Percentiles rank a stretch among this genome's conserved stretches.
These are phyloP conservation scores for Alternaria ventricosa DNA, from an alignment of 2,329 filamentous ascomycete species.

Conservation along the genomic window DNA sequence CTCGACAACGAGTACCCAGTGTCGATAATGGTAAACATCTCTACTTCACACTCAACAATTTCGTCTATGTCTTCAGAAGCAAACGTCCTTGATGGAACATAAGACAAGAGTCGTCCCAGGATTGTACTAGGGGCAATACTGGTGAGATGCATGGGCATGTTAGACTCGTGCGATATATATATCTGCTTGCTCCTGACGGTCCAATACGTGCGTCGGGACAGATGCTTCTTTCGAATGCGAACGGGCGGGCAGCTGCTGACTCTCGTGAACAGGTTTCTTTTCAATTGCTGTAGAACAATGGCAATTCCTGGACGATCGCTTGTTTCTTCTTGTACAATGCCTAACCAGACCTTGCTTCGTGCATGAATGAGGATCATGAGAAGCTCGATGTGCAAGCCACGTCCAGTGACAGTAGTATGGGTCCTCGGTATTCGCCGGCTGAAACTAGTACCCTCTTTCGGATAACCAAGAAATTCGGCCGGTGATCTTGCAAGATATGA, in stretches of 20 bases:
- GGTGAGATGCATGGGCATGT: too few species aligned
- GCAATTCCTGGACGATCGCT: neutral
- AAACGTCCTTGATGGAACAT: too few species aligned
- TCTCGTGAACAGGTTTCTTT: neutral
- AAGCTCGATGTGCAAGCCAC: neutral
- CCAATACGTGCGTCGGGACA: neutral
- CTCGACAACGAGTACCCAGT: neutral
- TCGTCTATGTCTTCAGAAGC: too few species aligned
- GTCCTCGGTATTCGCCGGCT: neutral
- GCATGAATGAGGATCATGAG: neutral
- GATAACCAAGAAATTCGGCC: neutral
- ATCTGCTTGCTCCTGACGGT: neutral
- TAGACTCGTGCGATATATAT: neutral
- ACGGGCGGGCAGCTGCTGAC: neutral
- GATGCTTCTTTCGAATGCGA: fast-evolving
- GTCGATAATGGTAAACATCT: too few species aligned
- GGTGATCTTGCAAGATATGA: neutral
- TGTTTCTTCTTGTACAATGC: neutral
- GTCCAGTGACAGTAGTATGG: neutral
- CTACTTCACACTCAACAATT: too few species aligned
- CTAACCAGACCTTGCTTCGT: neutral
- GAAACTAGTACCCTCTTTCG: neutral
- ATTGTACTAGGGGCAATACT: too few species aligned
- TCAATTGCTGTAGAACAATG: neutral
- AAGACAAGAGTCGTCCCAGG: too few species aligned